Evolutionary conservation across 345 rosid species (phyloP), one percentile per base, ranked within the genome.

Genomic region (Aethionema arabicum): DNA sequence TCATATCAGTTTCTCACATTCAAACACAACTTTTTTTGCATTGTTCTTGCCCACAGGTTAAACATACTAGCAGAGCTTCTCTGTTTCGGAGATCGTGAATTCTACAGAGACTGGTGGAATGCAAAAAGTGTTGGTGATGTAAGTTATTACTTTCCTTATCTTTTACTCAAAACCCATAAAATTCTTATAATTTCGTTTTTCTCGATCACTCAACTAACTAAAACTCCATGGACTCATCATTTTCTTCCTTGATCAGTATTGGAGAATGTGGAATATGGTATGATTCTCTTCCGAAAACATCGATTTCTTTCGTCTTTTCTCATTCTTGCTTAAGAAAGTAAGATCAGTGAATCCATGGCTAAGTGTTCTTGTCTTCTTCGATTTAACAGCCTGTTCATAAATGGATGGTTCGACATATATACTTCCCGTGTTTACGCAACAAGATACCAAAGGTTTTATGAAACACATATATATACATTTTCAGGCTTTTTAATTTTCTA

Each of bases 251-350:
- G 59, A 52, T 60, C 93, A 95, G 99, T 95, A 95, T 52, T 95
- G 99, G 99, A 86, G 93, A 78, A 78, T 86, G 93, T 95, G 97
- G 99, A 95, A 95, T 79, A 90, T 86, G 99, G 99, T 95, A 90
- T 60, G 87, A 55, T 72, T 64, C 73, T 67, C 59, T 71, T 12
- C 75, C 70, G 41, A 30, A 54, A 36, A 46, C 43, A 37, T 32
- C 3, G 0, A 11, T 45, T 41, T 11, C 15, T 11, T 14, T 46
- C 2, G 68, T 59, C 31, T 59, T 65, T 40, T 16, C n/a, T 44
- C 21, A 10, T 63, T 16, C 29, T 21, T 21, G 27, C 27, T 21
- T 21, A 21, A 21, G 27, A 21, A 21, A 21, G 27, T 21, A 21
- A 21, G 27, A 21, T 21, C 27, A 21, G 27, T 21, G 27, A 21